phyloP scores from a whole-genome alignment of 2,329 filamentous ascomycete genomes.

The Chlorencoelia australis region DNA sequence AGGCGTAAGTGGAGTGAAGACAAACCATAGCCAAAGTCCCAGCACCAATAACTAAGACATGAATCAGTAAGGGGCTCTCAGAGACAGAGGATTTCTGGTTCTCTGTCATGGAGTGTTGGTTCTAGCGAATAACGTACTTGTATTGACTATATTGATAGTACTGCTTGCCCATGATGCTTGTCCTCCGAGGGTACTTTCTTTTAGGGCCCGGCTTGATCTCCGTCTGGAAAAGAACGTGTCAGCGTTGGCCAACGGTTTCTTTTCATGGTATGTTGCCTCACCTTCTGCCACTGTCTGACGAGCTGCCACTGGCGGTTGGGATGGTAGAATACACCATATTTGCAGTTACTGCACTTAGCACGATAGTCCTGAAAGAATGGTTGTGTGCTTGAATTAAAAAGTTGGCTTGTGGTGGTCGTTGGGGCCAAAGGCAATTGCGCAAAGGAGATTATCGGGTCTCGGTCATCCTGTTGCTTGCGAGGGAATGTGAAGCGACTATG shows the following conservation, averaged over 20 bases:
- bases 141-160: conserved; percentile 92
- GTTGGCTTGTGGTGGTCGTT: no score
- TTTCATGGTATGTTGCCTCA: conserved; percentile 4
- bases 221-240: conserved; percentile 14
- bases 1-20: no score
- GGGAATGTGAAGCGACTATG: no score
- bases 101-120: neutral
- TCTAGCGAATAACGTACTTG: conserved; percentile 53
- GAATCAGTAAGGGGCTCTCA: conserved; percentile 17
- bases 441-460: no score
- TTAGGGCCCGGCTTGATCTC: conserved; percentile 38
- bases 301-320: conserved; percentile 13
- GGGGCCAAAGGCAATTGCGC: no score
- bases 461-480: no score
- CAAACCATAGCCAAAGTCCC: conserved; percentile 77
- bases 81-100: neutral
- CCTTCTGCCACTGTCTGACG: conserved; percentile 22
- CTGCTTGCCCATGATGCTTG: conserved; percentile 84
- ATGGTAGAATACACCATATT: no score
- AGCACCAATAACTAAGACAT: conserved; percentile 72
- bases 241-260: neutral
- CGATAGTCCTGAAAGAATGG: no score
- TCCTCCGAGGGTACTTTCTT: conserved; percentile 57
- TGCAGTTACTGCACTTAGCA: no score
- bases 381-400: no score